Percentiles rank a stretch among this genome's conserved stretches.
These are phyloP conservation scores for Sordariomycetes sp. DNA, from an alignment of 2,329 filamentous ascomycete species.

Conservation along the genomic window DNA sequence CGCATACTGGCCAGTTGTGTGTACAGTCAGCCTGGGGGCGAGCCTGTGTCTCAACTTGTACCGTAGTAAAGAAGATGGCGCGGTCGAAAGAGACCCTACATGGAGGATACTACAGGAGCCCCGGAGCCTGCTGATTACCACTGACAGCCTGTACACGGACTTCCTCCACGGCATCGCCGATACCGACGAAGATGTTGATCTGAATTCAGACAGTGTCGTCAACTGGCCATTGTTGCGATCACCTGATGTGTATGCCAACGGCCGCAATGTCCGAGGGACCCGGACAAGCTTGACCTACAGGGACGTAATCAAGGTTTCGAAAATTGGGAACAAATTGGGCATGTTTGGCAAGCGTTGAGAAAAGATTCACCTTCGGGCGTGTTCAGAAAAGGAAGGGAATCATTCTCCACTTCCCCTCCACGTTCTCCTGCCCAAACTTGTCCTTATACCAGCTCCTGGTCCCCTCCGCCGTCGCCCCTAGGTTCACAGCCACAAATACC, in stretches of 20 bases:
- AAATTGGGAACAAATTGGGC: conserved; percentile 59
- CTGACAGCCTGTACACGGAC: conserved; percentile 55
- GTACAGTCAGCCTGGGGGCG: conserved; percentile 78
- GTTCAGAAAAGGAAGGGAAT: conserved; percentile 53
- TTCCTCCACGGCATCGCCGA: conserved; percentile 70
- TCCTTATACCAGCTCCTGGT: conserved; percentile 71
- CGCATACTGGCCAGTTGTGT: conserved; percentile 81
- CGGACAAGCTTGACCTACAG: conserved; percentile 72
- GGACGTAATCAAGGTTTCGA: conserved; percentile 77
- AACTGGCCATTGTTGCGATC: conserved; percentile 64
- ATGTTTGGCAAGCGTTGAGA: conserved; percentile 20
- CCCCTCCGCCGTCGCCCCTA: conserved; percentile 70
- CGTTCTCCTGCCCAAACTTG: conserved; percentile 61
- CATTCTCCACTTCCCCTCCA: conserved; percentile 63
- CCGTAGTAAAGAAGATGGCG: conserved; percentile 51
- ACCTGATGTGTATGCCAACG: conserved; percentile 32
- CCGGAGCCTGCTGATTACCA: conserved; percentile 69
- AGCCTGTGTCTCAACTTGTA: conserved; percentile 72
- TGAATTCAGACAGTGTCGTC: conserved; percentile 52
- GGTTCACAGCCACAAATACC: conserved; percentile 67
- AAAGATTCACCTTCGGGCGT: neutral
- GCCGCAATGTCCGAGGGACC: conserved; percentile 46
- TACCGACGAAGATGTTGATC: conserved; percentile 53
- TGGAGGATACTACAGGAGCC: conserved; percentile 72
- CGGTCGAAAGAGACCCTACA: conserved; percentile 38